Evolutionary conservation across 495 filamentous ascomycete genomes (phyloP).

Genomic region (Aspergillus cavernicola): DNA sequence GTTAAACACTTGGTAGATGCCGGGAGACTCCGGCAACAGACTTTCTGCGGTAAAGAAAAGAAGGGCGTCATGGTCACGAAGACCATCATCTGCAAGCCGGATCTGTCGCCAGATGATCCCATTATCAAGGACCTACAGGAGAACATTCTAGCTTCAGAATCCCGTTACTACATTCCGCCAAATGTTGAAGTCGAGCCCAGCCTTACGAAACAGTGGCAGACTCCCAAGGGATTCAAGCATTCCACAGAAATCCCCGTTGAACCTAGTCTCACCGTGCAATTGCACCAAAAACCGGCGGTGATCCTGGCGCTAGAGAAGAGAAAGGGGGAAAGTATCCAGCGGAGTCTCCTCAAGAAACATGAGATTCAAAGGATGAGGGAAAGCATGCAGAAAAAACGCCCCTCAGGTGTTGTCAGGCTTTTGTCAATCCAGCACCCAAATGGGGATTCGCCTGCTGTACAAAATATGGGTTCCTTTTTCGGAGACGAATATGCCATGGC

Average conservation of each 20-base stretch:
- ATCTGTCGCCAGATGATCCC: conserved; percentile 46
- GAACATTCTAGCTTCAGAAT: conserved; percentile 42
- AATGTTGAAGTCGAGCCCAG: conserved; percentile 29
- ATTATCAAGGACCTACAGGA: conserved; percentile 50
- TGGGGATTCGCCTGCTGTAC: conserved; percentile 6
- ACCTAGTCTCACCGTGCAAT: conserved; percentile 30
- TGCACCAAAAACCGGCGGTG: conserved; percentile 36
- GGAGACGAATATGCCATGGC: conserved; percentile 2
- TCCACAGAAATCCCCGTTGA: conserved; percentile 28
- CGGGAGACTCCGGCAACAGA: conserved; percentile 55
- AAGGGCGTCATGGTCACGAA: conserved; percentile 54
- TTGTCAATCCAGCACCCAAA: conserved; percentile 28
- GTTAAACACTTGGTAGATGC: conserved; percentile 59
- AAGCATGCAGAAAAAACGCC: conserved; percentile 6
- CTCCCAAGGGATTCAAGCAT: conserved; percentile 5
- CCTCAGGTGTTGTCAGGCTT: conserved; percentile 28
- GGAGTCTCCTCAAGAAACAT: conserved; percentile 24
- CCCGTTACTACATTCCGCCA: conserved; percentile 31
- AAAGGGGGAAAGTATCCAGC: conserved; percentile 25
- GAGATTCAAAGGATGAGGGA: conserved; percentile 12
- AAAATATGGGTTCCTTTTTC: conserved; percentile 24
- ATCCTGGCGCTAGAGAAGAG: conserved; percentile 31
- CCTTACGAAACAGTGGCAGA: conserved; percentile 22
- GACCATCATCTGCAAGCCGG: conserved; percentile 47
- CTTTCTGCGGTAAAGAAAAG: conserved; percentile 57